Evolutionary conservation across 1,284 basidiomycete genomes (phyloP), one percentile per base, ranked within the genome.

Genomic region (Trichosporon sp.): DNA sequence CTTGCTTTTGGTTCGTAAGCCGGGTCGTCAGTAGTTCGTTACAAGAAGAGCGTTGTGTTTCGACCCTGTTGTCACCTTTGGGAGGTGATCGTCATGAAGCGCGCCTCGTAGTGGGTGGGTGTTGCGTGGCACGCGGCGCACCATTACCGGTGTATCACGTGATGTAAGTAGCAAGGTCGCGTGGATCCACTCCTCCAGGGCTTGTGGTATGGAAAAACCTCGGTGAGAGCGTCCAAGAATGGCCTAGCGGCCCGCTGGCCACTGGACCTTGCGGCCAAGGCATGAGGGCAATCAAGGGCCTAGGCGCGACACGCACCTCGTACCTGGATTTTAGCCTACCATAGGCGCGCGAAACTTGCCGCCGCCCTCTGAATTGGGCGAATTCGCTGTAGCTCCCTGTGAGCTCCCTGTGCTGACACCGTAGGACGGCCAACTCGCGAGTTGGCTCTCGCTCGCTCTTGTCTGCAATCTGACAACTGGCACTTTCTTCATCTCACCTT

Each of bases 1-100:
- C 9, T 5, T 3, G 44, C 16, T 33, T 25, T 13, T 10, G 21
- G 32, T 46, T 54, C 56, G 61, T 62, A 9, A 52, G 31, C n/a
- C n/a, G 14, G 23, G 59, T 60, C 59, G 59, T 60, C 25, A 54
- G 31, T n/a, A 32, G 40, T 2, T n/a, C 40, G 40, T 44, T n/a
- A 44, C 19, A 23, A 21, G 11, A 10, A 21, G 19, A 44, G 19
- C 2, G 40, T 14, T 21, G 5, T 14, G 23, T 10, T 6, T 4
- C 23, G 32, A 40, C 7, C 7, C 7, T 27, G 49, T n/a, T 29
- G 25, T 3, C 3, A 3, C 14, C 56, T 33, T 34, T 56, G 21
- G 49, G 29, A 5, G 57, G 14, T 29, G 32, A 23, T 25, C 21
- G 34, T 58, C 34, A 36, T 58, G 57, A 29, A 23, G 33, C 23